A percentile compares a stretch with the other conserved stretches of the same genome.
Evolutionary conservation across 2,329 filamentous ascomycete genomes (phyloP).

Genomic region (Pseudopyricularia cyperi): DNA sequence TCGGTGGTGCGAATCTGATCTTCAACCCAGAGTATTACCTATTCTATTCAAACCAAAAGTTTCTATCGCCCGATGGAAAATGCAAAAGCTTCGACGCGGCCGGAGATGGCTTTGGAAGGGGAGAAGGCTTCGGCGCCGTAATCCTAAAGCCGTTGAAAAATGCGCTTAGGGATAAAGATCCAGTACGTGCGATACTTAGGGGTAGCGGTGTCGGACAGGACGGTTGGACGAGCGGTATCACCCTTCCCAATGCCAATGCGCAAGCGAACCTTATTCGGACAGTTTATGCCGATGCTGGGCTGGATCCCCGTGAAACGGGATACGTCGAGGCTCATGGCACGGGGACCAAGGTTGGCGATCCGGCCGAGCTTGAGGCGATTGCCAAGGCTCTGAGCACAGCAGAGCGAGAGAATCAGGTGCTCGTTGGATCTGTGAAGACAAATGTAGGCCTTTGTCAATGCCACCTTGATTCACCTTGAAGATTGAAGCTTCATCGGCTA

Average conservation of each 20-base stretch:
- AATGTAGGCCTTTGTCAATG: too few relatives aligned
- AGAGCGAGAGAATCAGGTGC: not conserved
- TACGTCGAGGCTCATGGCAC: conserved; percentile 27
- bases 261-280: conserved; percentile 2
- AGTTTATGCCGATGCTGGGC: conserved; percentile 3
- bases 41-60: conserved; percentile 6
- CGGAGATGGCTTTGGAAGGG: conserved; percentile 31
- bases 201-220: conserved; percentile 5
- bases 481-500: too few relatives aligned
- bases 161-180: conserved; percentile 6
- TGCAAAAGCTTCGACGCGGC: conserved; percentile 18
- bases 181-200: conserved; percentile 5
- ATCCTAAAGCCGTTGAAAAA: conserved; percentile 26
- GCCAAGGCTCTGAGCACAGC: conserved; percentile 10
- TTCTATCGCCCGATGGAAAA: conserved; percentile 7
- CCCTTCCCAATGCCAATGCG: conserved; percentile 3
- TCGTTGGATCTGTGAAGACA: conserved; percentile 4
- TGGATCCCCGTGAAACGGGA: conserved; percentile 8
- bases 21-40: conserved; percentile 14
- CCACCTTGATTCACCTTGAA: too few relatives aligned
- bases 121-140: conserved; percentile 27
- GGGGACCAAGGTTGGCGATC: conserved; percentile 23
- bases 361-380: conserved; percentile 17
- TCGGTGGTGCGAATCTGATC: conserved; percentile 3
- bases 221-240: conserved; percentile 5